Base-by-base conservation (phyloP, 306 rosid species). In the Acacia acuminata region DNA sequence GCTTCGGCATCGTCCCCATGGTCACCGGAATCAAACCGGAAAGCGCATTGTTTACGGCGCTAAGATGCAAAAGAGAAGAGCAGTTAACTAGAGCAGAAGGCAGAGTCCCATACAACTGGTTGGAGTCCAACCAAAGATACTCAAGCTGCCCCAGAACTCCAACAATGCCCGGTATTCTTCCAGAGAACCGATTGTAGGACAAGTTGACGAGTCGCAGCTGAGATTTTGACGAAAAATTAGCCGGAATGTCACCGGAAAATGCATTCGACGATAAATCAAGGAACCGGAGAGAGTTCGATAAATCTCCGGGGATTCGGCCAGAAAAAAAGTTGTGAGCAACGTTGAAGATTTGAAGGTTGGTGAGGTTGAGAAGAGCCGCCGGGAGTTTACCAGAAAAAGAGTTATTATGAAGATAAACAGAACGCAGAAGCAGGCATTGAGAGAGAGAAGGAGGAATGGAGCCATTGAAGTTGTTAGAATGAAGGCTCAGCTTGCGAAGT, bases 31-130 rank as follows among this genome's bases (percentile, higher is more conserved):
- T 71, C 77, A 92, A 51, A 53, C 98, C 98, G 11, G 86, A 77
- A 17, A 94, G 90, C 34, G 50, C 72, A 78, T 94, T 94, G 27
- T 82, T 89, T 68, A 81, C 94, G 14, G 88, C 95, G 80, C 91
- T 90, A 0, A 94, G 67, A 66, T 89, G 90, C 3, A 89, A 81
- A 68, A 94, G 86, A 38, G 88, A 83, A 75, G 96, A 76, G 65
- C 95, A 94, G 85, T 94, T 94, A 0, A 89, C 82, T 1, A 94
- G 47, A 1, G 95, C 95, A 12, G 97, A 90, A 44, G 98, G 98
- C 8, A 94, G 80, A 2, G 94, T 90, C 6, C 98, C 97, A 43
- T 74, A 75, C 4, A 94, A 22, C 22, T 5, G 34, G 78, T 94
- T 94, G 6, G 87, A 88, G 84, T 94, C 98, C 2, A 94, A 69